Conservation (phyloP, 2,329 filamentous ascomycete genomes). For the Davidsoniella neocaledoniae region DNA sequence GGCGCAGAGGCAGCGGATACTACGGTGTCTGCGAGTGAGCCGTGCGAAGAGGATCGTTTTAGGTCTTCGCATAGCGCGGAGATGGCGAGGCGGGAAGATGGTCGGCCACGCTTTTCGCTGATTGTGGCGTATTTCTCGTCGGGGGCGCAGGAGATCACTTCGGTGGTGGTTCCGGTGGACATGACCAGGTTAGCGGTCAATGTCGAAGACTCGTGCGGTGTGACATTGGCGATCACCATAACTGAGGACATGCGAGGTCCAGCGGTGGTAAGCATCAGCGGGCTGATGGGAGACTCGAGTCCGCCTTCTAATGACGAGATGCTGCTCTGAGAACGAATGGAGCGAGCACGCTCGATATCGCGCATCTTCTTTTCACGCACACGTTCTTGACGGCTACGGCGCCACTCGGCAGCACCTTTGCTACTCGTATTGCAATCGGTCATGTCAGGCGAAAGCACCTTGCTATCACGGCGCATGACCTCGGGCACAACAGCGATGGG, state of each 20-base stretch:
- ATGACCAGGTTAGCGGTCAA: background rate
- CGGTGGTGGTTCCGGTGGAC: background rate
- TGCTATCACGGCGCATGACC: conserved; percentile 2
- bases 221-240: conserved; percentile 24
- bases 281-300: conserved; percentile 2
- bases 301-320: background rate
- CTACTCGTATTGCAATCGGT: too few species aligned
- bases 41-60: background rate
- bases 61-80: background rate
- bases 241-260: conserved; percentile 21
- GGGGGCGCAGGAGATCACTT: background rate
- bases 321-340: conserved; percentile 15
- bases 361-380: conserved; percentile 25
- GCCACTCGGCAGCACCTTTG: conserved; percentile 6
- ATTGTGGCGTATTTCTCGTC: background rate
- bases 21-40: conserved; percentile 3
- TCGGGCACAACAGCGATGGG: conserved; percentile 5
- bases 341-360: conserved; percentile 23
- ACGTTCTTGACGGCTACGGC: conserved; percentile 17
- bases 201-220: conserved; percentile 17
- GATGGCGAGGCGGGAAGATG: background rate
- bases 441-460: background rate
- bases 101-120: background rate
- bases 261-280: background rate
- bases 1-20: background rate